A percentile compares a stretch with the other conserved stretches of the same genome.
phyloP scores from a whole-genome alignment of 306 rosid species.

The Dalbergia oliveri region DNA sequence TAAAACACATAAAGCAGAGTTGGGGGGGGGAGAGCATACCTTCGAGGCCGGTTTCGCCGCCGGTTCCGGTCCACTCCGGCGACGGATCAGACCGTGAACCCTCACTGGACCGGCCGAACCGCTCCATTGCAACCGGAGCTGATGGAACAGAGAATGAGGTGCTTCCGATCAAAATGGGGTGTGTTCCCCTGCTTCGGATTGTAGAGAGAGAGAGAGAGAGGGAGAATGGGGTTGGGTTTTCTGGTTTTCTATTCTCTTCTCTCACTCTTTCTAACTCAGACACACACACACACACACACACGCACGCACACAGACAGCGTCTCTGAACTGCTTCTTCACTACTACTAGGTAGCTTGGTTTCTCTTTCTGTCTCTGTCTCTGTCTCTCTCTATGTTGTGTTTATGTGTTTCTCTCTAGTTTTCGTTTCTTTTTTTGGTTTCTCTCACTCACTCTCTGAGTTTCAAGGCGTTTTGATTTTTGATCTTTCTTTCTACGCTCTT shows the following conservation, averaged over 20 bases:
- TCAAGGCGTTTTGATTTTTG: constrained; percentile 59
- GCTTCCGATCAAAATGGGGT: constrained; percentile 72
- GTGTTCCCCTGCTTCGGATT: constrained; percentile 9
- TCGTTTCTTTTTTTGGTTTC: constrained; percentile 38
- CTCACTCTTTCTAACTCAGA: constrained; percentile 42
- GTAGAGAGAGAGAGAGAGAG: constrained; percentile 49
- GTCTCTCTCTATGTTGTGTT: constrained; percentile 16
- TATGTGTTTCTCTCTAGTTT: too few species aligned
- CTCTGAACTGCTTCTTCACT: constrained; percentile 34
- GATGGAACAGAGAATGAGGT: constrained; percentile 55
- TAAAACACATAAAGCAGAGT: constrained; percentile 42
- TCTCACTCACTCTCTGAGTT: constrained; percentile 53
- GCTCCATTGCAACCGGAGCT: constrained; percentile 75
- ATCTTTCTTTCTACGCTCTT: constrained; percentile 46
- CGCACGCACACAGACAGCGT: constrained; percentile 32
- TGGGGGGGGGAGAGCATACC: constrained; percentile 52
- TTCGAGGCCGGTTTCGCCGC: constrained; percentile 63
- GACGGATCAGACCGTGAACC: constrained; percentile 89
- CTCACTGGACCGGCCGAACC: constrained; percentile 74
- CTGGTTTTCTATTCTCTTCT: constrained; percentile 19
- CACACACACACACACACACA: constrained; percentile 19
- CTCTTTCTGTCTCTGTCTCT: constrained; percentile 22
- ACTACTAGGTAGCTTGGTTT: not conserved
- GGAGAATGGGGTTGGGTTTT: constrained; percentile 51
- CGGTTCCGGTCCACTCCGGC: constrained; percentile 75